Evolutionary conservation across 2,329 filamentous ascomycete genomes (phyloP).

Genomic region (Stemphylium beticola): DNA sequence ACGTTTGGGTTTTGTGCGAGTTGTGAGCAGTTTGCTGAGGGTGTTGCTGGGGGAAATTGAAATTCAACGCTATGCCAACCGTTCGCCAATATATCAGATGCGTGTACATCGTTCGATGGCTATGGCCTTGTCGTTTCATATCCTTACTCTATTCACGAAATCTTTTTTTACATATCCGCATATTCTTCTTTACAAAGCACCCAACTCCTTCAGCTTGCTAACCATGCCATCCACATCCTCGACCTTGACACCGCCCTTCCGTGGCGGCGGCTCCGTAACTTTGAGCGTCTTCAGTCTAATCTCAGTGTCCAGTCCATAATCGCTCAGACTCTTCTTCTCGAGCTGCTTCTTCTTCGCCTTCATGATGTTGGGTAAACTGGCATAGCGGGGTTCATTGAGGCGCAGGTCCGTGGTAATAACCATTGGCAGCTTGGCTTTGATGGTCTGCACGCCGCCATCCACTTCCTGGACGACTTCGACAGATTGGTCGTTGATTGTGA

Average conservation of each 20-base stretch:
- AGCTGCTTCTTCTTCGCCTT: slow-evolving; percentile 99
- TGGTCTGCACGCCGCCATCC: slow-evolving; percentile 91
- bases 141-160: too few species aligned
- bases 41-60: slow-evolving; percentile 42
- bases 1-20: slow-evolving; percentile 51
- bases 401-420: slow-evolving; percentile 93
- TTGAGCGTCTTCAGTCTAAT: slow-evolving; percentile 86
- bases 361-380: slow-evolving; percentile 97
- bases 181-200: slow-evolving; percentile 71
- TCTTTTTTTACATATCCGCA: background rate
- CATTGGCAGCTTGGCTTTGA: slow-evolving; percentile 85
- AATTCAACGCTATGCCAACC: slow-evolving; percentile 9
- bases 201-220: slow-evolving; percentile 91
- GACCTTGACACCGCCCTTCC: slow-evolving; percentile 95
- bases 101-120: too few species aligned
- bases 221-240: slow-evolving; percentile 97
- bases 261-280: slow-evolving; percentile 83
- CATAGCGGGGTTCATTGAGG: slow-evolving; percentile 93
- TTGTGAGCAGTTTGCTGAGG: slow-evolving; percentile 42
- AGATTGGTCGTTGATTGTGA: slow-evolving; percentile 74
- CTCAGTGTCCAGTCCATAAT: slow-evolving; percentile 74
- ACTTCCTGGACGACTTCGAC: slow-evolving; percentile 89
- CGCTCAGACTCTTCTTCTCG: slow-evolving; percentile 85
- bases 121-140: too few species aligned
- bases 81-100: too few species aligned